phyloP scores from a whole-genome alignment of 306 rosid species.

The Parietaria judaica region DNA sequence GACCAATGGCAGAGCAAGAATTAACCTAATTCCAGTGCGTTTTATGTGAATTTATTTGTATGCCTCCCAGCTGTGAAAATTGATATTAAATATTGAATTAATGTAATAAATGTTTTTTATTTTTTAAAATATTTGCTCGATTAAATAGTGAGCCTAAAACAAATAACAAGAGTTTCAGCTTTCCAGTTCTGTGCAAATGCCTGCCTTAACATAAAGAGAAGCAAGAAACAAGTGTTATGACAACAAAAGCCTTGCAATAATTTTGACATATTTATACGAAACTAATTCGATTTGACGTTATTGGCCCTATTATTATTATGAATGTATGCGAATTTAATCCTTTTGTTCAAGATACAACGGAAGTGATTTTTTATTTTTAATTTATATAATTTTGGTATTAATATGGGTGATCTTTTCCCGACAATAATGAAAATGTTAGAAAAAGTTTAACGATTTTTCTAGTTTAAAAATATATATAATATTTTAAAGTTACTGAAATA shows the following conservation, averaged over 20 bases:
- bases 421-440: too few relatives aligned
- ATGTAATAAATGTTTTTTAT: not conserved
- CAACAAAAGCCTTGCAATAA: not conserved
- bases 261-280: not conserved
- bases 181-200: constrained; percentile 3
- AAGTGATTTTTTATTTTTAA: too few relatives aligned
- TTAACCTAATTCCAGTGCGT: constrained; percentile 1
- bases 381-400: too few relatives aligned
- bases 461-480: too few relatives aligned
- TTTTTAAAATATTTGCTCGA: not conserved
- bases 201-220: not conserved
- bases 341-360: too few relatives aligned
- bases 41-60: constrained; percentile 8
- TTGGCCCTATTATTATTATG: too few relatives aligned
- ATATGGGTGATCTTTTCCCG: too few relatives aligned
- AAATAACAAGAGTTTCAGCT: constrained; percentile 12
- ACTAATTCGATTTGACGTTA: too few relatives aligned
- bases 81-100: too few relatives aligned
- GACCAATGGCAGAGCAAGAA: constrained; percentile 6
- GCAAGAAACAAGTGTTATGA: not conserved
- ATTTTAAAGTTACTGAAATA: too few relatives aligned
- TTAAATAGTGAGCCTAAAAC: not conserved
- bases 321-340: too few relatives aligned
- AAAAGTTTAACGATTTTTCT: too few relatives aligned
- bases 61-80: constrained; percentile 29